Base-by-base conservation (phyloP, 441 rosid species). In the Jatropha podagrica region DNA sequence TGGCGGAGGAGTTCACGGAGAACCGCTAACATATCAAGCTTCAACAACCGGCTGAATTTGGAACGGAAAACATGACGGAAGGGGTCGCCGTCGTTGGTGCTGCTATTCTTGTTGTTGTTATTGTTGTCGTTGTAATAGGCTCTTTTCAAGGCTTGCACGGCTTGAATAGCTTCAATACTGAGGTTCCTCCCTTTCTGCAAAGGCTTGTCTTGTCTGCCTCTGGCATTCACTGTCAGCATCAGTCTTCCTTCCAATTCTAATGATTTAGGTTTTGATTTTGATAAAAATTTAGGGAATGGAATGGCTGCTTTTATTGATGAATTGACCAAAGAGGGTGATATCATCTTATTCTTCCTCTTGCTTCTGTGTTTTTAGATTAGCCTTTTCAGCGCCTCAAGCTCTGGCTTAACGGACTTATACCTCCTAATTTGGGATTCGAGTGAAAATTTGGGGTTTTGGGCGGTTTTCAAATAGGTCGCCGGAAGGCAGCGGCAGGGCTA, bases 111-210 rank as follows among this genome's bases (percentile, higher is more conserved):
- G 4, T 52, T 15, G 73, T 68, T 66, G 27, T 5, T 61, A 37
- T 41, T 15, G 8, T 42, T 42, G 46, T 4, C 8, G 73, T 13
- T 70, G 61, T 76, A 72, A 71, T 84, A 80, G 49, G 91, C 94
- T 82, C 95, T 86, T 81, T 93, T 93, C 76, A 91, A 82, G 15
- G 93, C 82, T 78, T 92, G 97, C 44, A 92, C 86, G 0, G 92
- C 83, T 71, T 93, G 97, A 69, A 93, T 93, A n/a, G 95, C 93
- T 81, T 93, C 98, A 66, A 85, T 89, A 86, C 98, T 93, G 74
- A 91, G 92, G 82, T 84, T 85, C 74, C 98, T 85, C 71, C 98
- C 94, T 83, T 82, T 87, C 85, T 88, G 95, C 69, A 91, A 79
- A 60, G 90, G 94, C 84, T 84, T 93, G 51, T 60, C 79, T 54